phyloP scores from a whole-genome alignment of 306 rosid species.

The Prunus davidiana region DNA sequence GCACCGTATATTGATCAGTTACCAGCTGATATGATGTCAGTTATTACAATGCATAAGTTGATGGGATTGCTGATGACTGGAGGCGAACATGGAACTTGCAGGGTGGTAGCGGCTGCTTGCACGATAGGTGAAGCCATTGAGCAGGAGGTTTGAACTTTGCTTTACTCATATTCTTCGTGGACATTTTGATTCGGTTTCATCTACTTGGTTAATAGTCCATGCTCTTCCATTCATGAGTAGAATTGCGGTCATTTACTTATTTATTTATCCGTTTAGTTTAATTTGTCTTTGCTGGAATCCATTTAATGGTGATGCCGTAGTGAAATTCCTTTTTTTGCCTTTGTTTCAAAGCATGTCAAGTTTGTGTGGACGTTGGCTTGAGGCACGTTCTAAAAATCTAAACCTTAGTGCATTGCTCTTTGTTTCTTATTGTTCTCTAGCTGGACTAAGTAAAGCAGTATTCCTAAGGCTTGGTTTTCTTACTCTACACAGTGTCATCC shows the following conservation, averaged over 20 bases:
- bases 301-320: not conserved
- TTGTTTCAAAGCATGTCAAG: not conserved
- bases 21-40: slow-evolving; percentile 85
- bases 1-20: slow-evolving; percentile 63
- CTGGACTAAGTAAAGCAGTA: slow-evolving; percentile 14
- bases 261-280: not conserved
- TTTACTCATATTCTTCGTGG: slow-evolving; percentile 19
- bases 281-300: not conserved
- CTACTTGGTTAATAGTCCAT: not conserved
- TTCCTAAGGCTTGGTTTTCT: slow-evolving; percentile 15
- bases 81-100: slow-evolving; percentile 45
- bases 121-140: slow-evolving; percentile 82
- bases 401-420: not conserved
- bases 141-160: slow-evolving; percentile 70
- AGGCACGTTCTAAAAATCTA: not conserved
- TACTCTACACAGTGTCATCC: slow-evolving; percentile 4
- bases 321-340: not conserved
- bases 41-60: slow-evolving; percentile 92
- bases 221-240: not conserved
- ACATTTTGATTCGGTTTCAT: not conserved
- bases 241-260: not conserved
- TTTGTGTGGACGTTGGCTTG: not conserved
- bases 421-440: slow-evolving; percentile 9
- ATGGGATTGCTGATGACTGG: slow-evolving; percentile 77
- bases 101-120: slow-evolving; percentile 67